Percentiles rank a stretch among this genome's conserved stretches.
phyloP scores from a whole-genome alignment of 2,329 filamentous ascomycete genomes.

The Diplodia intermedia region DNA sequence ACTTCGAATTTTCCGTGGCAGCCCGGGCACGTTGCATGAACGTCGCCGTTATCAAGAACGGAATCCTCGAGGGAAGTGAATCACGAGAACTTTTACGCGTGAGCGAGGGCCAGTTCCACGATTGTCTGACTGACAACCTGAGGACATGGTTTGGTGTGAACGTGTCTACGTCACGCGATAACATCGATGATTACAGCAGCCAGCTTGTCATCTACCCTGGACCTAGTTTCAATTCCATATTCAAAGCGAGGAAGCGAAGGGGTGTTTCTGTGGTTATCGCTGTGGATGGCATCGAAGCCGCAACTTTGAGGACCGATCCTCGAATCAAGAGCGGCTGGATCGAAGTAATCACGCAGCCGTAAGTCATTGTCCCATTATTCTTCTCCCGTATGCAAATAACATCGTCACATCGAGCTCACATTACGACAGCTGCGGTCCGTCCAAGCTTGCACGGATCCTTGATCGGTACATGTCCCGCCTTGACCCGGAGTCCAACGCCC shows the following conservation, averaged over 20 bases:
- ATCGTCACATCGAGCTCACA: too few relatives aligned
- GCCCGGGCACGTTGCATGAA: not conserved
- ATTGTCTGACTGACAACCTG: not conserved
- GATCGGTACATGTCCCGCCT: slow-evolving; percentile 3
- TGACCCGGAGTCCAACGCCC: not conserved
- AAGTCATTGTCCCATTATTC: not conserved
- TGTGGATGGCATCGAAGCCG: slow-evolving; percentile 13
- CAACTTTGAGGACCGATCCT: not conserved
- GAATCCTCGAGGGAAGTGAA: too few relatives aligned
- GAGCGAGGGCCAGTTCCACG: not conserved
- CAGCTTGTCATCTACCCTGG: slow-evolving; percentile 2
- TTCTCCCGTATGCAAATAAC: too few relatives aligned
- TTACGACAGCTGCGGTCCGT: slow-evolving; percentile 41
- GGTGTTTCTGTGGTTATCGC: slow-evolving; percentile 7
- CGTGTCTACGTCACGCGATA: too few relatives aligned
- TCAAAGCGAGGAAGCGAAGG: not conserved
- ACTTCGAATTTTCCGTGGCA: not conserved
- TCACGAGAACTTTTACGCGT: too few relatives aligned
- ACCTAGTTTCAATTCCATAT: not conserved
- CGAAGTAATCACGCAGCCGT: slow-evolving; percentile 47
- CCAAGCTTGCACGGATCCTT: slow-evolving; percentile 47
- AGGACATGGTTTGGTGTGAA: not conserved
- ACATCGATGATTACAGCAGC: not conserved
- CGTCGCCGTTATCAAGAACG: not conserved
- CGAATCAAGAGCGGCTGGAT: slow-evolving; percentile 36